A percentile compares a stretch with the other conserved stretches of the same genome.
phyloP scores from a whole-genome alignment of 2,329 filamentous ascomycete species.

The Chaetomium sp. region DNA sequence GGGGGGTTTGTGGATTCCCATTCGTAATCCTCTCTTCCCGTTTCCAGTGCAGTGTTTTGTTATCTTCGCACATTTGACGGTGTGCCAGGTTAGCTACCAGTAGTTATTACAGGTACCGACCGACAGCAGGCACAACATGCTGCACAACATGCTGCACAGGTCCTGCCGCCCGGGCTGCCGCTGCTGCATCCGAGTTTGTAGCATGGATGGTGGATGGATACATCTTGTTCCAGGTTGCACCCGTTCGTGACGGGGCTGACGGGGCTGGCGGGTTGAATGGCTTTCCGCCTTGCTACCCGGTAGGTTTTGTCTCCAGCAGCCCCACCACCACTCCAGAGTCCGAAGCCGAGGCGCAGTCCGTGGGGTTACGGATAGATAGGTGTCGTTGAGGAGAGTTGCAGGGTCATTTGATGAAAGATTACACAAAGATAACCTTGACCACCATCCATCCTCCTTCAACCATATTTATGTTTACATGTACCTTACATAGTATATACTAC shows the following conservation, averaged over 20 bases:
- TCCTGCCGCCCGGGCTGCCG: background rate
- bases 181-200: background rate
- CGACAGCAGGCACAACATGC: background rate
- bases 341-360: background rate
- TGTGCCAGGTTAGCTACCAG: background rate
- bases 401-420: background rate
- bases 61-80: background rate
- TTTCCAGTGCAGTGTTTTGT: background rate
- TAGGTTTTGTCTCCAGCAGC: background rate
- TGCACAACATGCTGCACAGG: slow-evolving; percentile 3
- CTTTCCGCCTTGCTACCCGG: slow-evolving; percentile 9
- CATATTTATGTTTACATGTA: background rate
- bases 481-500: no score
- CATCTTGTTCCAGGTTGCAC: slow-evolving; percentile 16
- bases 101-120: background rate
- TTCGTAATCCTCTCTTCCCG: background rate
- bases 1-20: no score
- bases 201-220: slow-evolving; percentile 17
- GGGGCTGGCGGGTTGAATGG: background rate
- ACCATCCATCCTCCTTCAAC: background rate
- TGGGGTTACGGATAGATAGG: background rate
- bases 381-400: background rate
- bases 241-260: background rate
- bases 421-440: background rate
- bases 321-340: background rate